Percentiles rank a stretch among this genome's conserved stretches.
Evolutionary conservation across 768 basidiomycete species (phyloP).

Genomic region (Mycena pura): DNA sequence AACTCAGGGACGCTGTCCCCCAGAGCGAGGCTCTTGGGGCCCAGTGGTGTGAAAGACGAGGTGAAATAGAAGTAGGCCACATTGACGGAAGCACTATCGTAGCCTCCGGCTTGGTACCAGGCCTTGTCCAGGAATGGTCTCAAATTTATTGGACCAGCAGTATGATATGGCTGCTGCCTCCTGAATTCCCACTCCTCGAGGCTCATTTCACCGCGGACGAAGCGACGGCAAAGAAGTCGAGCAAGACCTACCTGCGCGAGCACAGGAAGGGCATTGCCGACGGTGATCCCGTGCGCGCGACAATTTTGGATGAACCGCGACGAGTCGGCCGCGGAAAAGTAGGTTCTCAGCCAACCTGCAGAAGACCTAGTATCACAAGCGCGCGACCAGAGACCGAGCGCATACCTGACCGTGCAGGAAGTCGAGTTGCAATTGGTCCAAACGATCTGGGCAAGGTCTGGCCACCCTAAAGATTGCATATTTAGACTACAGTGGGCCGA

Average conservation of each 20-base stretch:
- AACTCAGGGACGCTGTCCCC: constrained; percentile 49
- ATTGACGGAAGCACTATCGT: constrained; percentile 47
- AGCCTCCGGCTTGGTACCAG: constrained; percentile 56
- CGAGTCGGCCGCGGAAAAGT: not conserved
- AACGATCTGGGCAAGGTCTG: constrained; percentile 58
- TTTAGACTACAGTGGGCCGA: not conserved
- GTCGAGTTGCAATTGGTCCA: constrained; percentile 40
- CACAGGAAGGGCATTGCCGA: constrained; percentile 56
- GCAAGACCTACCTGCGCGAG: constrained; percentile 60
- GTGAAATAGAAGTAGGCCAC: constrained; percentile 51
- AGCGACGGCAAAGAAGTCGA: constrained; percentile 55
- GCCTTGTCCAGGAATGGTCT: constrained; percentile 54
- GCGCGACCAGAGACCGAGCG: not conserved
- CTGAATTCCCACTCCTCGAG: constrained; percentile 61
- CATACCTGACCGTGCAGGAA: constrained; percentile 44
- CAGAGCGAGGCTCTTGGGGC: constrained; percentile 34
- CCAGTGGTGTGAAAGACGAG: constrained; percentile 56
- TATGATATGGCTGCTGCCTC: constrained; percentile 54
- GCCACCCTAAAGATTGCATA: constrained; percentile 51
- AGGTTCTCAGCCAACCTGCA: not conserved
- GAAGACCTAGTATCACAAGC: not conserved
- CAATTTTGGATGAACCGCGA: constrained; percentile 36
- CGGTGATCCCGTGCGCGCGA: constrained; percentile 50
- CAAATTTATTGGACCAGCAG: constrained; percentile 56
- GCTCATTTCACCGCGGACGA: constrained; percentile 53